Evolutionary conservation across 345 rosid genomes (phyloP).

Genomic region (Eucalyptus erythrocorys): DNA sequence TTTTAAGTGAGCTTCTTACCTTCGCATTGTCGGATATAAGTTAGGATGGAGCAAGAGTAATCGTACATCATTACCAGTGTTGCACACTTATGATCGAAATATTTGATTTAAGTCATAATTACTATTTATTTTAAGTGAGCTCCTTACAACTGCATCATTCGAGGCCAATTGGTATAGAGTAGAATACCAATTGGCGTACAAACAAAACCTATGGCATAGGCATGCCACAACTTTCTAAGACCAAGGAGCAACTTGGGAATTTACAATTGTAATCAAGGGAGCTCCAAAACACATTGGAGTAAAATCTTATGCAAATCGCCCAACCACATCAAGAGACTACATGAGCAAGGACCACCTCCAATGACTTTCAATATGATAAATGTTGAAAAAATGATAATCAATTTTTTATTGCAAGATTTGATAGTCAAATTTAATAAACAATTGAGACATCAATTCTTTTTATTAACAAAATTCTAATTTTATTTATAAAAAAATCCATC

Average conservation of each 20-base stretch:
- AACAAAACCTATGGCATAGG: background rate
- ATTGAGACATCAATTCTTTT: background rate
- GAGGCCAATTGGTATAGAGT: accelerated
- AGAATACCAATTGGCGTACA: accelerated
- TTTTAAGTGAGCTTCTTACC: background rate
- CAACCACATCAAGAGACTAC: background rate
- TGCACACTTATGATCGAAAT: background rate
- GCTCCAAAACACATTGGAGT: background rate
- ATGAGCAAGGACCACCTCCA: background rate
- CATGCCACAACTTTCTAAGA: background rate
- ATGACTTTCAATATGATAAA: background rate
- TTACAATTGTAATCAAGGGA: background rate
- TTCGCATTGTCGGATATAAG: accelerated
- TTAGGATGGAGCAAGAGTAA: background rate
- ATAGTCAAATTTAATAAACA: background rate
- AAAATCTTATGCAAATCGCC: background rate
- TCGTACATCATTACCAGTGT: too few species aligned
- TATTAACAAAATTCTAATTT: background rate
- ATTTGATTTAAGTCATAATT: too few species aligned
- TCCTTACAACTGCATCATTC: too few species aligned
- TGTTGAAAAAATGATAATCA: background rate
- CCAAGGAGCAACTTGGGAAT: background rate
- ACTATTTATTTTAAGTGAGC: background rate
- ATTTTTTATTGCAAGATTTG: background rate
- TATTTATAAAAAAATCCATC: background rate